Conservation (phyloP, 2,329 filamentous ascomycete species). For the Coleophoma crateriformis region DNA sequence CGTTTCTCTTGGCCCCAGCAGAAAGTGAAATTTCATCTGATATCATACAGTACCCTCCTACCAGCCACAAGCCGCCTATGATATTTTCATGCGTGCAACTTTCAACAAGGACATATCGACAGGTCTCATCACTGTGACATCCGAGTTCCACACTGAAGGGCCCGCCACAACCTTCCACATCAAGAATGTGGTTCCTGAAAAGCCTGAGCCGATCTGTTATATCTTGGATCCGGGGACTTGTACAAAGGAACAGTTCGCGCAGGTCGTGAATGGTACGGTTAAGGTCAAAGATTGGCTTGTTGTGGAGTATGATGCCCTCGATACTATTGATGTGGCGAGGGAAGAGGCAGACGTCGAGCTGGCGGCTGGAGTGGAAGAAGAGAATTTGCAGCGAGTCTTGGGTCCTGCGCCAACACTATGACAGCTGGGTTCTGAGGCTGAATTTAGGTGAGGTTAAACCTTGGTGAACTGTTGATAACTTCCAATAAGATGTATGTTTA, state of each 20-base stretch:
- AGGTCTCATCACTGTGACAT: slow-evolving; percentile 29
- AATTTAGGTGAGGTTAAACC: too few relatives aligned
- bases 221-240: slow-evolving; percentile 33
- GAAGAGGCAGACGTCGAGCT: too few relatives aligned
- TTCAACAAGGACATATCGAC: slow-evolving; percentile 46
- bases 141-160: slow-evolving; percentile 33
- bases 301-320: slow-evolving; percentile 8
- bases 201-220: slow-evolving; percentile 38
- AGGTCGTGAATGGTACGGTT: slow-evolving; percentile 37
- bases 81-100: slow-evolving; percentile 44
- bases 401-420: too few relatives aligned
- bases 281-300: slow-evolving; percentile 40
- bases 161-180: slow-evolving; percentile 33
- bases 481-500: too few relatives aligned
- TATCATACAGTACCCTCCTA: slow-evolving; percentile 37
- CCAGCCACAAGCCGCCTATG: slow-evolving; percentile 42
- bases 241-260: slow-evolving; percentile 35
- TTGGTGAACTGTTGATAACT: too few relatives aligned
- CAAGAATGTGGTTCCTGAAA: slow-evolving; percentile 32
- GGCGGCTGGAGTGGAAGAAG: too few relatives aligned
- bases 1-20: not conserved
- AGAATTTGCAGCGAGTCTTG: too few relatives aligned
- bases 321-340: too few relatives aligned
- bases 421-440: too few relatives aligned
- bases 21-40: slow-evolving; percentile 7